Evolutionary conservation across 495 filamentous ascomycete genomes (phyloP), one percentile per base, ranked within the genome.

Genomic region (Tuber aestivum): DNA sequence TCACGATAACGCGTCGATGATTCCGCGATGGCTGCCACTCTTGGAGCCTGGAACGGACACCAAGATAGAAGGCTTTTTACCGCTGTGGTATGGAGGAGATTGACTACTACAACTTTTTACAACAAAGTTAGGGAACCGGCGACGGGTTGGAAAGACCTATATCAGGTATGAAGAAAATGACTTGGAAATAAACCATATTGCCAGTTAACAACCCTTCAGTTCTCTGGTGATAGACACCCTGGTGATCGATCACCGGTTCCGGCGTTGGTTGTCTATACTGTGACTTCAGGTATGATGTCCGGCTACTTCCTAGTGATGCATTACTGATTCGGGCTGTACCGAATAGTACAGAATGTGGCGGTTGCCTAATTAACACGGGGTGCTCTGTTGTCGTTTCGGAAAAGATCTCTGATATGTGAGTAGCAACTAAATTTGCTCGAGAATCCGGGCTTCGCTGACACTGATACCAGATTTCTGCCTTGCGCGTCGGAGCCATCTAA

Each of bases 211-310:
- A 5, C 10, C 10, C 8, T 61, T 18, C 27, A 61, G 56, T 32
- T 61, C 56, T n/a, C 56, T 61, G 56, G 56, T 61, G 56, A 61
- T 61, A 61, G 56, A 61, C 27, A 61, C 56, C 12, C 16, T 61
- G 56, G 56, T n/a, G 27, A 32, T 32, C 10, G 3, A 32, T 32
- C n/a, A 5, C 56, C 12, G 23, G 48, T 48, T 18, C 44, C 20
- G 48, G 48, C 9, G 48, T 61, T 61, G 56, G 56, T 61, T 61
- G 56, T 32, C 27, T 32, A 61, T 61, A 61, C 56, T 61, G 56
- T 61, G 56, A 61, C n/a, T 61, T 32, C 16, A 61, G 56, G 56
- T 61, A 32, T 5, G 56, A 61, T 61, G 1, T 12, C 16, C 56
- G 56, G 56, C n/a, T 32, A 61, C 3, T 32, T 32, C n/a, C 16